A percentile compares a stretch with the other conserved stretches of the same genome.
Conservation (phyloP, 495 filamentous ascomycete genomes). For the Geoglossum glabrum region DNA sequence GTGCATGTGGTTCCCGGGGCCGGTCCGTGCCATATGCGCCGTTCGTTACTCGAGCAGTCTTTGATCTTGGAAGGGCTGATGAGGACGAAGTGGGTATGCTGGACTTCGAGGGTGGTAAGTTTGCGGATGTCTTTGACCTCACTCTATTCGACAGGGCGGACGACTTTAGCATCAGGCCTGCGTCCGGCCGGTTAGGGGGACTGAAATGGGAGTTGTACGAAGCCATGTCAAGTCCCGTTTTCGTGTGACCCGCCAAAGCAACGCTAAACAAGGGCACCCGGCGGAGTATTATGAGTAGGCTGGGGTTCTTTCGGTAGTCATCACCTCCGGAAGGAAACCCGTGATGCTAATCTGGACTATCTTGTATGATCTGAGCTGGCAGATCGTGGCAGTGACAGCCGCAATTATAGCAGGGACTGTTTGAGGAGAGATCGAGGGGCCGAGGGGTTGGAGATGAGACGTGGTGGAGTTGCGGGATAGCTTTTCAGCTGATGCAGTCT, state of each 20-base stretch:
- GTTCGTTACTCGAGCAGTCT: background rate
- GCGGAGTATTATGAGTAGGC: background rate
- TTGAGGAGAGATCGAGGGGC: background rate
- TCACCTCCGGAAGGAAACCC: background rate
- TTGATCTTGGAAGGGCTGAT: background rate
- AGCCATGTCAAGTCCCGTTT: conserved; percentile 1
- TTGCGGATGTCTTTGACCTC: background rate
- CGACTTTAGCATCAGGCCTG: background rate
- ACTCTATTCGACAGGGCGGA: background rate
- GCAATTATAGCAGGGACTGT: background rate
- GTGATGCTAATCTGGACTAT: background rate
- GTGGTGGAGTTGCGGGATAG: background rate
- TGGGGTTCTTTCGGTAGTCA: background rate
- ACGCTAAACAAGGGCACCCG: background rate
- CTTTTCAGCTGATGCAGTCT: background rate
- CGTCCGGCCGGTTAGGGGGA: background rate
- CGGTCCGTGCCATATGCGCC: background rate
- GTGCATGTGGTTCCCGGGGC: background rate
- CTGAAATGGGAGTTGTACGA: conserved; percentile 1
- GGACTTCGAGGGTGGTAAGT: background rate
- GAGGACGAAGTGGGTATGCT: background rate
- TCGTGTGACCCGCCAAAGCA: background rate
- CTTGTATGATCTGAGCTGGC: background rate
- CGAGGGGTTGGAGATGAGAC: background rate
- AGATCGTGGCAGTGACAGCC: background rate